These are phyloP conservation scores for Colletotrichum sp. DNA, from an alignment of 2,329 filamentous ascomycete genomes.

Conservation along the genomic window DNA sequence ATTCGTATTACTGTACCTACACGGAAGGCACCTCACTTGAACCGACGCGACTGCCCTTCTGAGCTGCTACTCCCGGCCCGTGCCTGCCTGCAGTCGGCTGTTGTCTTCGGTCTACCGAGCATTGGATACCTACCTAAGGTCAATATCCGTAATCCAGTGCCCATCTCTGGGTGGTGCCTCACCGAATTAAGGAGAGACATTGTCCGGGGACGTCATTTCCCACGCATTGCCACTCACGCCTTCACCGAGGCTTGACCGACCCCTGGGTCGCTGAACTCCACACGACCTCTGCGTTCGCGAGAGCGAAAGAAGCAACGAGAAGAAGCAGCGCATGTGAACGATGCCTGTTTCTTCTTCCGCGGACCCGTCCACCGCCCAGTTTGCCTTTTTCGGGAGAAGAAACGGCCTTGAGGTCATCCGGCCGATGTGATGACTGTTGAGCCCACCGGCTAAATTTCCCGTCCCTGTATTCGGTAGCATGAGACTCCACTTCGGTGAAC, in stretches of 20 bases:
- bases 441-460: neutral
- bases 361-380: neutral
- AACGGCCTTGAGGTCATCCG: neutral
- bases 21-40: neutral
- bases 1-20: neutral
- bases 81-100: conserved; percentile 6
- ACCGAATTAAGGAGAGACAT: conserved; percentile 5
- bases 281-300: neutral
- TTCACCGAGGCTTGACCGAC: conserved; percentile 10
- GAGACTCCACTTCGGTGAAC: neutral
- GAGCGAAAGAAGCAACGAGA: neutral
- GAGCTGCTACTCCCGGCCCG: neutral
- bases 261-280: neutral
- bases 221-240: neutral
- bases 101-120: neutral
- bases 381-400: neutral
- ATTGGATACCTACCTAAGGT: neutral
- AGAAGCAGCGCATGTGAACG: neutral
- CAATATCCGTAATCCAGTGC: neutral
- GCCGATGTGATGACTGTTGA: neutral
- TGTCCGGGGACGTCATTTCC: neutral
- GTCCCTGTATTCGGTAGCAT: neutral
- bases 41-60: neutral
- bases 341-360: neutral
- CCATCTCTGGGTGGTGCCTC: neutral